phyloP scores from a whole-genome alignment of 352 stramenopile genomes.

The Globisporangium cylindrosporum region DNA sequence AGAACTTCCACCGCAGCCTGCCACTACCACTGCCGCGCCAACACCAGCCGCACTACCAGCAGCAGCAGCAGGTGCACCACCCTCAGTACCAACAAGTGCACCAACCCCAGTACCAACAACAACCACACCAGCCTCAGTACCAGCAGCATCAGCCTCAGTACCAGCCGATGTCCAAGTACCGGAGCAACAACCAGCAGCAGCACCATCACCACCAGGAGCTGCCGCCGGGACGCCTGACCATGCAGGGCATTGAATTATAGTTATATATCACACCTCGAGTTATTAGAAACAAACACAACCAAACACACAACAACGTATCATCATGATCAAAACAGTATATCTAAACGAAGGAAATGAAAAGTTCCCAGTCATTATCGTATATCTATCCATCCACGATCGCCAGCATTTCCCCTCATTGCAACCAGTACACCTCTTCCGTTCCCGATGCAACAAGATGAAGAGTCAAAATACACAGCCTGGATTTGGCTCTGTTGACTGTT shows the following conservation, averaged over 20 bases:
- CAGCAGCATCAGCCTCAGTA: conserved; percentile 4
- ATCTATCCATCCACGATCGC: not conserved
- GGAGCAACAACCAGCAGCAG: not conserved
- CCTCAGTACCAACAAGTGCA: not conserved
- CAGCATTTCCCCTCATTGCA: not conserved
- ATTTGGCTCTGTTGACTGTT: too few species aligned
- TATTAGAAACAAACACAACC: conserved; percentile 1
- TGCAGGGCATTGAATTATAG: conserved; percentile 19
- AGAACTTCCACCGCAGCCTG: conserved; percentile 6
- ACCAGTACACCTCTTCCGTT: not conserved
- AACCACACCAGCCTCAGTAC: not conserved
- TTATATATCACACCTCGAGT: not conserved
- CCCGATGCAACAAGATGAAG: not conserved
- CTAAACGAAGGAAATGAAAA: conserved; percentile 1
- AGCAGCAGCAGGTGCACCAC: not conserved
- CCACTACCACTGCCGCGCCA: not conserved
- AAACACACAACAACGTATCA: not conserved
- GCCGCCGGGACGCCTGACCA: conserved; percentile 13
- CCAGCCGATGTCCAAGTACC: not conserved
- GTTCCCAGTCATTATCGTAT: not conserved
- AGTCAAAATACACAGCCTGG: too few species aligned
- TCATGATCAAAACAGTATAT: not conserved
- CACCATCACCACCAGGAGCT: conserved; percentile 1
- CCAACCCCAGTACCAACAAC: not conserved
- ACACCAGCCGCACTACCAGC: not conserved